Evolutionary conservation across 1,284 basidiomycete genomes (phyloP), one percentile per base, ranked within the genome.

Genomic region (Porodaedalea pini): DNA sequence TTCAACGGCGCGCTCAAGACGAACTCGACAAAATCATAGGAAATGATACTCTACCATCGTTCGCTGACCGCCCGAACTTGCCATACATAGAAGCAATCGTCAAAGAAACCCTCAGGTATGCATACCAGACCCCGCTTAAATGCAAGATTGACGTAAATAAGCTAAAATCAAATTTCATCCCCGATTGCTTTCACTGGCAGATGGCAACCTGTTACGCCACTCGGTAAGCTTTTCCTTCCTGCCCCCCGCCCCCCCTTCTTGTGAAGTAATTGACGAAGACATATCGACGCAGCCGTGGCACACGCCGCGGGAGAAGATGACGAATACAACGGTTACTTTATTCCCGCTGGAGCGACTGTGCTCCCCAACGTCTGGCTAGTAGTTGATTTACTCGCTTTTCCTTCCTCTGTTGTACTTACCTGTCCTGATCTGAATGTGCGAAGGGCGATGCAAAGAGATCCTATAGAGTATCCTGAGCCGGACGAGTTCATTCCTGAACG

Each of bases 31-130:
- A n/a, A n/a, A n/a, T n/a, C n/a, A n/a, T n/a, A n/a, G n/a, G n/a
- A n/a, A n/a, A n/a, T n/a, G n/a, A n/a, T n/a, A n/a, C n/a, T n/a
- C n/a, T n/a, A n/a, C n/a, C n/a, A n/a, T n/a, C n/a, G n/a, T n/a
- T n/a, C n/a, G n/a, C n/a, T n/a, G n/a, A n/a, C n/a, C n/a, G n/a
- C n/a, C n/a, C n/a, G n/a, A n/a, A n/a, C n/a, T n/a, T n/a, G n/a
- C n/a, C n/a, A n/a, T n/a, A n/a, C n/a, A n/a, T n/a, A n/a, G n/a
- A n/a, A n/a, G n/a, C n/a, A n/a, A n/a, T n/a, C n/a, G n/a, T n/a
- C n/a, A n/a, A n/a, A n/a, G 62, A 63, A 40, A 39, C 49, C 11
- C 25, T 57, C 6, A 49, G 55, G 55, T 56, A 31, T n/a, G 36
- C 19, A 27, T 15, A 23, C 19, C 23, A 13, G 17, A 17, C 34